Percentiles rank a stretch among this genome's conserved stretches.
Evolutionary conservation across 1,284 basidiomycete species (phyloP).

Genomic region (Paramarasmius palmivorus): DNA sequence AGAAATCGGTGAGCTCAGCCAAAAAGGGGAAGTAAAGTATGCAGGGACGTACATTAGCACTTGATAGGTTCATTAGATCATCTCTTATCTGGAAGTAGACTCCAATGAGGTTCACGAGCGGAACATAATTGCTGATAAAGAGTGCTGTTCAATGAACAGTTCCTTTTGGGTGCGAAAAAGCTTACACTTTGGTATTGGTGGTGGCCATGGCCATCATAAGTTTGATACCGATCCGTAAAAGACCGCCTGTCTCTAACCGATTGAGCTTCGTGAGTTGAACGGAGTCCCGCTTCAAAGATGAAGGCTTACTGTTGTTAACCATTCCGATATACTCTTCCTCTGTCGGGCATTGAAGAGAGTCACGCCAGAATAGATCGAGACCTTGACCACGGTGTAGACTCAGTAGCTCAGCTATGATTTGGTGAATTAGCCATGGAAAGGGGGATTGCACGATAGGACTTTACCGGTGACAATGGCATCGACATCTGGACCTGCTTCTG

Average conservation of each 20-base stretch:
- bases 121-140: conserved; percentile 12
- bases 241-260: conserved; percentile 85
- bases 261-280: conserved; percentile 9
- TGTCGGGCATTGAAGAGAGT: conserved; percentile 88
- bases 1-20: neutral
- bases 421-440: neutral
- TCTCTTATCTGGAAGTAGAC: conserved; percentile 9
- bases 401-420: conserved; percentile 75
- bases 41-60: neutral
- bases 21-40: neutral
- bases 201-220: conserved; percentile 93
- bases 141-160: neutral
- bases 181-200: conserved; percentile 59
- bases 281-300: neutral
- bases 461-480: conserved; percentile 70
- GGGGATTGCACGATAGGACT: neutral
- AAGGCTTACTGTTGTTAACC: conserved; percentile 93
- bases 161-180: neutral
- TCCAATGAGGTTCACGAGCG: conserved; percentile 48
- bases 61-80: conserved; percentile 5
- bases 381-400: conserved; percentile 94
- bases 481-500: conserved; percentile 43
- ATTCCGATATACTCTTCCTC: conserved; percentile 95
- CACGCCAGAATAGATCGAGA: conserved; percentile 93
- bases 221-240: conserved; percentile 91